Percentiles rank a stretch among this genome's conserved stretches.
phyloP scores from a whole-genome alignment of 2,329 filamentous ascomycete genomes.

The Fusarium penzigii region DNA sequence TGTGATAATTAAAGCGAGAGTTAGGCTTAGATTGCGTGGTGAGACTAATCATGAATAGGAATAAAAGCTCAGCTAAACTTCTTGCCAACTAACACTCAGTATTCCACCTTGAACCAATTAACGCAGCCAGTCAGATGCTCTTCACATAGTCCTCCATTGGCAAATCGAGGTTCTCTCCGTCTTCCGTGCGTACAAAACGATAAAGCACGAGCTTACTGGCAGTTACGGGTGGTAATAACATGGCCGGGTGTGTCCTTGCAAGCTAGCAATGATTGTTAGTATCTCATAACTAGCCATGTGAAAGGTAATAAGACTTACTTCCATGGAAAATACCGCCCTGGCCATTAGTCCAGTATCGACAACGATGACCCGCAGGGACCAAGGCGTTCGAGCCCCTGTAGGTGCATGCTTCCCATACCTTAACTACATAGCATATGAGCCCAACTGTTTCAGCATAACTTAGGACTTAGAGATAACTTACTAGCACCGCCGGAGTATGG shows the following conservation, averaged over 20 bases:
- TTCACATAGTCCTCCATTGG: too few species aligned
- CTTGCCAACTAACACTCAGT: too few species aligned
- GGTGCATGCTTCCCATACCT: background rate
- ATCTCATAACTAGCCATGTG: background rate
- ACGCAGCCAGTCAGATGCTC: too few species aligned
- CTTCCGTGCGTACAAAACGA: too few species aligned
- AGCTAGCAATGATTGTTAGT: background rate
- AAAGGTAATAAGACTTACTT: background rate
- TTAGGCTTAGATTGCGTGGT: too few species aligned
- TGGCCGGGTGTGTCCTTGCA: background rate
- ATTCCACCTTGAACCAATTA: too few species aligned
- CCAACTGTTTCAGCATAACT: background rate
- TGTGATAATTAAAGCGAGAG: too few species aligned
- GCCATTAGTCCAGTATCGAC: background rate
- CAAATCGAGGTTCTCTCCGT: too few species aligned
- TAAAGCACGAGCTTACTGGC: background rate
- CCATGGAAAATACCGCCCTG: background rate
- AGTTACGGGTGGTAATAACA: background rate
- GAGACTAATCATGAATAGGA: too few species aligned
- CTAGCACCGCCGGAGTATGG: too few species aligned
- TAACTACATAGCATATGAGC: background rate
- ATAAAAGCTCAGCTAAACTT: too few species aligned
- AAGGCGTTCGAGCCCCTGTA: background rate
- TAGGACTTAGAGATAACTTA: too few species aligned
- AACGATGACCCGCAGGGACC: background rate